phyloP scores from a whole-genome alignment of 139 green algal genomes.

The Chlorella sp. region DNA sequence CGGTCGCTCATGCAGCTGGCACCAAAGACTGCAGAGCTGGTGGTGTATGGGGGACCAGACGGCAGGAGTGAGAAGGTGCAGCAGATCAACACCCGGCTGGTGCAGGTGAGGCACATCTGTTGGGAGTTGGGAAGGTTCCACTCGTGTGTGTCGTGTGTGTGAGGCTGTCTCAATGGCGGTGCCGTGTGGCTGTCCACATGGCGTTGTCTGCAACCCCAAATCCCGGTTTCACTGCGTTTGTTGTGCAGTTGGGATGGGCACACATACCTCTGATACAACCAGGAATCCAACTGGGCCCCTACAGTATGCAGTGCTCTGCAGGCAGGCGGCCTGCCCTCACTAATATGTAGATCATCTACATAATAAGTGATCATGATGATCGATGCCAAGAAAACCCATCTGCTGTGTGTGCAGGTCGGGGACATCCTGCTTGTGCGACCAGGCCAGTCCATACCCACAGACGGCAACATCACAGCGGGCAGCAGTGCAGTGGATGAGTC shows the following conservation, averaged over 20 bases:
- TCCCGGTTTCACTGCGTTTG: too few species aligned
- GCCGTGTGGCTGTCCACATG: too few species aligned
- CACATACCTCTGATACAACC: not conserved
- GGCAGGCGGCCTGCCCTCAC: constrained; percentile 28
- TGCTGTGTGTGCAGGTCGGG: constrained; percentile 57
- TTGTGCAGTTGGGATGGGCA: not conserved
- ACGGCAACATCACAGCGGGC: constrained; percentile 80
- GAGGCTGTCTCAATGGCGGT: too few species aligned
- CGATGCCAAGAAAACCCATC: not conserved
- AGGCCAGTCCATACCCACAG: constrained; percentile 68
- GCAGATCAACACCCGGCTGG: not conserved
- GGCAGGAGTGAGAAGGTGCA: constrained; percentile 66
- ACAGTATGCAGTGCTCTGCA: not conserved
- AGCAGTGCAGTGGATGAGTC: constrained; percentile 81
- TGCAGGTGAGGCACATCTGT: not conserved
- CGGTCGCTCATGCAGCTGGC: constrained; percentile 70
- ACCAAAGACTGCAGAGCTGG: constrained; percentile 64
- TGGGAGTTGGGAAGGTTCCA: not conserved
- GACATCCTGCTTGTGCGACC: constrained; percentile 61
- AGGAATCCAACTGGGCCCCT: not conserved
- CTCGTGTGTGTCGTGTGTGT: too few species aligned
- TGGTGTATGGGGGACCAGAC: constrained; percentile 30
- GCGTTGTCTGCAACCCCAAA: too few species aligned
- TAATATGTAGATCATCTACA: not conserved
- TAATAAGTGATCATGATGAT: not conserved